Conservation (phyloP, 2,329 filamentous ascomycete species). For the Cladosporium colombiae region DNA sequence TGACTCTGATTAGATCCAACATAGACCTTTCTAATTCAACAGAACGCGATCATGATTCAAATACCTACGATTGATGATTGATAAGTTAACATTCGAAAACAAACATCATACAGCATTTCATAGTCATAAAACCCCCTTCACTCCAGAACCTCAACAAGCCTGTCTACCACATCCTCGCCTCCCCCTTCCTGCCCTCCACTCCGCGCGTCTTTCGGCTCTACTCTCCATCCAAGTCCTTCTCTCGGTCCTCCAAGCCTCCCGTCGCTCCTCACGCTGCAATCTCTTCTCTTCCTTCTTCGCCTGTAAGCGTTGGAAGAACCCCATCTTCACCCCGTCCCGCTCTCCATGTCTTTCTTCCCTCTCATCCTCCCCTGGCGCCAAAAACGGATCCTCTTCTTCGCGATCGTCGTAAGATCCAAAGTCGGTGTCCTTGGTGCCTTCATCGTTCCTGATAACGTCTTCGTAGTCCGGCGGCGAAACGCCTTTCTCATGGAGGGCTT, state of each 20-base stretch:
- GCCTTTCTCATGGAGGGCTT: not conserved
- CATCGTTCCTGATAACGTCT: not conserved
- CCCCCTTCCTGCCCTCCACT: slow-evolving; percentile 4
- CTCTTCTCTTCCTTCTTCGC: slow-evolving; percentile 20
- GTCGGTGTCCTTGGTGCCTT: not conserved
- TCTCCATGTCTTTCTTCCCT: not conserved
- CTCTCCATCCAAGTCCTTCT: slow-evolving; percentile 10
- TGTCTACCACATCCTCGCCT: slow-evolving; percentile 8
- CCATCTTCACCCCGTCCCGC: not conserved
- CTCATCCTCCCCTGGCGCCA: not conserved
- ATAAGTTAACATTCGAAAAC: not conserved
- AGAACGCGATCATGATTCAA: not conserved
- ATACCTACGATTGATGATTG: not conserved
- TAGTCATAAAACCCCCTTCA: not conserved
- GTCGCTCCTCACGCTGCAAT: not conserved
- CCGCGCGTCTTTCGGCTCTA: not conserved
- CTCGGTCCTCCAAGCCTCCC: slow-evolving; percentile 4
- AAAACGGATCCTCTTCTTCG: slow-evolving; percentile 1
- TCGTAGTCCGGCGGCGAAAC: slow-evolving; percentile 15
- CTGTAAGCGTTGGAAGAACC: not conserved
- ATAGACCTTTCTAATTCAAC: not conserved
- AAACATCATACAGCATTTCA: not conserved
- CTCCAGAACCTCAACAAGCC: slow-evolving; percentile 9
- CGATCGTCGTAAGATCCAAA: not conserved
- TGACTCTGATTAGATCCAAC: too few relatives aligned